Evolutionary conservation across 2,329 filamentous ascomycete genomes (phyloP).

Genomic region (Botrytis fabae): DNA sequence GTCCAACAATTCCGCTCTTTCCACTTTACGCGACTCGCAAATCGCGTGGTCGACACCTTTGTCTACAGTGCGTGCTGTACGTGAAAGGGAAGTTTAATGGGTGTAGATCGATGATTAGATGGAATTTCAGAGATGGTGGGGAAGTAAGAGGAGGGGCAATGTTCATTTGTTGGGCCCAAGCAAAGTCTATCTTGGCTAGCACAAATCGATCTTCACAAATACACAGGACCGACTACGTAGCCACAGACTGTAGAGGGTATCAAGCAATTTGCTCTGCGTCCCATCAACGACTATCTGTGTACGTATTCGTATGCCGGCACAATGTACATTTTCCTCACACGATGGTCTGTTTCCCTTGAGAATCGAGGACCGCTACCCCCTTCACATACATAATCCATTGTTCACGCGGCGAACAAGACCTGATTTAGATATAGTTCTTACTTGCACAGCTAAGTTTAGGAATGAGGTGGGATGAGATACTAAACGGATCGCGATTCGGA

Average conservation of each 20-base stretch:
- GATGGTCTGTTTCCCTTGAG: conserved; percentile 4
- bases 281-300: not conserved
- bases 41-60: conserved; percentile 6
- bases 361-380: not conserved
- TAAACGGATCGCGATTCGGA: conserved; percentile 8
- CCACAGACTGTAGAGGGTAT: not conserved
- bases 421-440: conserved; percentile 12
- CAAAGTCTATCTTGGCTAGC: conserved; percentile 1
- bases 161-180: conserved; percentile 18
- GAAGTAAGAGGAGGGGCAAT: conserved; percentile 10
- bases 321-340: not conserved
- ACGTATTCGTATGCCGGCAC: not conserved
- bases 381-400: conserved; percentile 13
- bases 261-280: not conserved
- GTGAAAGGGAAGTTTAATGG: not conserved
- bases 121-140: conserved; percentile 9
- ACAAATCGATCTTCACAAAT: conserved; percentile 4
- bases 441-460: not conserved
- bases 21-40: conserved; percentile 21
- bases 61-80: not conserved
- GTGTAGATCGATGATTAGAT: not conserved
- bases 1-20: conserved; percentile 1
- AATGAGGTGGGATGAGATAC: conserved; percentile 3
- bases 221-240: not conserved
- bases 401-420: not conserved